These are phyloP conservation scores for Starmerella bombi DNA, from an alignment of 805 yeast species.

Conservation along the genomic window DNA sequence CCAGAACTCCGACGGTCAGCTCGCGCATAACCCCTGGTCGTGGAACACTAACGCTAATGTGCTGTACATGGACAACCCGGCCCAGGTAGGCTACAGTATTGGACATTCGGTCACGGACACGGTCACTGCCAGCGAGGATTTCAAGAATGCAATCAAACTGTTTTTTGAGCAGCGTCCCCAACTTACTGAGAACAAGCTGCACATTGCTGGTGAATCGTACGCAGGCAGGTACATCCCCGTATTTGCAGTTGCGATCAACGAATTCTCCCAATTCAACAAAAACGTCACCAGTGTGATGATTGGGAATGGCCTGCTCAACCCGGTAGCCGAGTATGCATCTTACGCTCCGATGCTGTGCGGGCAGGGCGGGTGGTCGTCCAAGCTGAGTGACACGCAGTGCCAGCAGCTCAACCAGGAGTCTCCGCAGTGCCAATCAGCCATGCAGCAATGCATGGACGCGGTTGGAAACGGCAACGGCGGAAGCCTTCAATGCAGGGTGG, in stretches of 20 bases:
- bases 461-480: not conserved
- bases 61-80: conserved; percentile 87
- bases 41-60: conserved; percentile 90
- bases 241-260: conserved; percentile 44
- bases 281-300: conserved; percentile 68
- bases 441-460: conserved; percentile 13
- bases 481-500: conserved; percentile 9
- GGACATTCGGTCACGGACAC: conserved; percentile 49
- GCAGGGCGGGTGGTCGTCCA: conserved; percentile 49
- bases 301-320: conserved; percentile 89
- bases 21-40: conserved; percentile 66
- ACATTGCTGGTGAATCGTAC: conserved; percentile 86
- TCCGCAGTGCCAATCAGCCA: conserved; percentile 7
- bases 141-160: conserved; percentile 66
- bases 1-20: conserved; percentile 41
- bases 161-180: conserved; percentile 79
- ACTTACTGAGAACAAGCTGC: conserved; percentile 46
- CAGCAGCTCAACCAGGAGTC: conserved; percentile 6
- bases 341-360: conserved; percentile 95
- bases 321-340: conserved; percentile 60
- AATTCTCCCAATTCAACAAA: conserved; percentile 37
- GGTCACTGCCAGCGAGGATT: conserved; percentile 76
- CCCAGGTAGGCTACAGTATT: conserved; percentile 81
- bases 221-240: conserved; percentile 92
- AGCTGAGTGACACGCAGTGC: conserved; percentile 12